Evolutionary conservation across 768 basidiomycete genomes (phyloP).

Genomic region (Pholiota molesta): DNA sequence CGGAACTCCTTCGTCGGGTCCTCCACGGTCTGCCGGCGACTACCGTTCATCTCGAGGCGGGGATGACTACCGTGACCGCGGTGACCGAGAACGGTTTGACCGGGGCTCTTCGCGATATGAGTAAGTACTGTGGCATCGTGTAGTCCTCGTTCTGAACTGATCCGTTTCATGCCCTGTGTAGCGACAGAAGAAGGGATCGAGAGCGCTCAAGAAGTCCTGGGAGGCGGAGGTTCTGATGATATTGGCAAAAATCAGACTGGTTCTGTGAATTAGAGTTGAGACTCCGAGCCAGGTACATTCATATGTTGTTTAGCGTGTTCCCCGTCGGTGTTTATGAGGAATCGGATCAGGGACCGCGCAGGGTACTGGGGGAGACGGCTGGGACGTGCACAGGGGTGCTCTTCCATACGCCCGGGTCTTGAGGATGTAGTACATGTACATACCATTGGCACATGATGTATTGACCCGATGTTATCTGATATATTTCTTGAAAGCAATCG

Average conservation of each 20-base stretch:
- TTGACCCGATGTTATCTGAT: slow-evolving; percentile 10
- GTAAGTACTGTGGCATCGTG: slow-evolving; percentile 45
- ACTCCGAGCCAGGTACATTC: neutral
- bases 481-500: slow-evolving; percentile 12
- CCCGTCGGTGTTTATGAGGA: slow-evolving; percentile 10
- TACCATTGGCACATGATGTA: slow-evolving; percentile 8
- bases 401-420: slow-evolving; percentile 1
- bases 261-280: neutral
- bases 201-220: slow-evolving; percentile 77
- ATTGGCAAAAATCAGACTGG: slow-evolving; percentile 4
- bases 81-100: slow-evolving; percentile 67
- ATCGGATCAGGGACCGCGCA: slow-evolving; percentile 16
- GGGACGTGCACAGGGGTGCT: slow-evolving; percentile 16
- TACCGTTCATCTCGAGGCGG: slow-evolving; percentile 51
- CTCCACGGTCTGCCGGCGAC: slow-evolving; percentile 43
- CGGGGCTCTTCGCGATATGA: slow-evolving; percentile 74
- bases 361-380: neutral
- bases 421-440: neutral
- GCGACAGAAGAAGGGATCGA: slow-evolving; percentile 72
- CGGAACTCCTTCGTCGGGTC: slow-evolving; percentile 39
- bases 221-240: slow-evolving; percentile 57
- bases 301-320: slow-evolving; percentile 12
- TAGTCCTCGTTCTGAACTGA: slow-evolving; percentile 30
- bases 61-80: slow-evolving; percentile 66
- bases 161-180: slow-evolving; percentile 32